phyloP scores from a whole-genome alignment of 2,329 filamentous ascomycete species.

The Alternaria sp. region DNA sequence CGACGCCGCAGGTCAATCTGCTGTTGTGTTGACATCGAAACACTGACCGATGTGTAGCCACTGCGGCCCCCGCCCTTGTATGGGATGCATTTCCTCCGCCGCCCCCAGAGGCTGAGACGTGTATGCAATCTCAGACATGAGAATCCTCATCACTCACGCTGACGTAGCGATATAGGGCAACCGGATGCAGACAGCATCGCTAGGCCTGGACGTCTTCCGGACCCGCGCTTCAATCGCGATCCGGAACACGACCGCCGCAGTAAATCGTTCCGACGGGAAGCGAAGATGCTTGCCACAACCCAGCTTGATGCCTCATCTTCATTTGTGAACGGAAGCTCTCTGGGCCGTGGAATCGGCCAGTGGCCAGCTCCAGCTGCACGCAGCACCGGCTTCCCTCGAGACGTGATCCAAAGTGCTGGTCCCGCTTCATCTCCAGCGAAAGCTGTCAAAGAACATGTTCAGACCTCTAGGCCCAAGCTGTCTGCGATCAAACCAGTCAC shows the following conservation, averaged over 20 bases:
- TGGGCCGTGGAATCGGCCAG: not conserved
- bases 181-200: constrained; percentile 14
- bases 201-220: not conserved
- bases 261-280: not conserved
- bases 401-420: not conserved
- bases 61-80: not conserved
- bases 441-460: not conserved
- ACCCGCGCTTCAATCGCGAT: constrained; percentile 11
- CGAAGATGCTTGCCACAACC: not conserved
- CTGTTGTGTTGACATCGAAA: not conserved
- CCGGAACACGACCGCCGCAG: not conserved
- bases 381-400: not conserved
- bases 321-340: no score
- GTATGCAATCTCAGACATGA: not conserved
- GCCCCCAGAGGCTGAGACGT: constrained; percentile 10
- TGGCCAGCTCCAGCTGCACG: constrained; percentile 4
- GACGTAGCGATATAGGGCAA: not conserved
- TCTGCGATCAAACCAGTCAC: not conserved
- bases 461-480: not conserved
- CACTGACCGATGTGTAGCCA: not conserved
- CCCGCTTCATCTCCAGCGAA: not conserved
- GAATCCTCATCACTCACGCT: no score
- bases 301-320: no score
- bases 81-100: constrained; percentile 18
- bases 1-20: not conserved